Evolutionary conservation across 2,329 filamentous ascomycete genomes (phyloP).

Genomic region (Paecilomyces niveus): DNA sequence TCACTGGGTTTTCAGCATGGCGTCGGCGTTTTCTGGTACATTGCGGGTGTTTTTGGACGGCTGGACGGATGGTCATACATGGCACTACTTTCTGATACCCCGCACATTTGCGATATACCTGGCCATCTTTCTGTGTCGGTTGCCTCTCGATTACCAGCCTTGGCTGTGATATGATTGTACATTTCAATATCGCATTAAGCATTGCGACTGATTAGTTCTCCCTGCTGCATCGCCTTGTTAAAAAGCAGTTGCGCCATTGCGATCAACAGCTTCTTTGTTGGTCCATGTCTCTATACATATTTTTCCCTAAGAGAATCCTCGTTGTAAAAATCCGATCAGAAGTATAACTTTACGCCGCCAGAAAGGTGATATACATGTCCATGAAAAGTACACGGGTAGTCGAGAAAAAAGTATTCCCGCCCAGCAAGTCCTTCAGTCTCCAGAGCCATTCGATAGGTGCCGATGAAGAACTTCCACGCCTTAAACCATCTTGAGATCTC

Average conservation of each 20-base stretch:
- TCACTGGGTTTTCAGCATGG: not conserved
- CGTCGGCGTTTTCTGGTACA: not conserved
- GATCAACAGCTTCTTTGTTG: not conserved
- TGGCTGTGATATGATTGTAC: not conserved
- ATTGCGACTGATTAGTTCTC: not conserved
- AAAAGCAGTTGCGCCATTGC: not conserved
- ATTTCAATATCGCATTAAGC: not conserved
- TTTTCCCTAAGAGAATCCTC: not conserved
- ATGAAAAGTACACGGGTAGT: not conserved
- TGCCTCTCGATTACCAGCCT: not conserved
- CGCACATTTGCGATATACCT: not conserved
- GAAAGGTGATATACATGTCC: not conserved
- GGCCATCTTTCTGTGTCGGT: not conserved
- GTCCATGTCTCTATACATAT: not conserved
- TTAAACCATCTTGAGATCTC: conserved; percentile 46
- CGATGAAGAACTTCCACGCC: not conserved
- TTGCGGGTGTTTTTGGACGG: not conserved
- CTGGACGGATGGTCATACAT: not conserved
- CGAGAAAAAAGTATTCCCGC: not conserved
- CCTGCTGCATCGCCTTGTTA: not conserved
- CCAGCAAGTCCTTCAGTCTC: conserved; percentile 12
- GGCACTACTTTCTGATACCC: not conserved
- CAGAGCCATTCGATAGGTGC: conserved; percentile 2
- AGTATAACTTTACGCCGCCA: not conserved
- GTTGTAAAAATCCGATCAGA: not conserved